Conservation (phyloP, 345 rosid species). For the Physaria fendleri region DNA sequence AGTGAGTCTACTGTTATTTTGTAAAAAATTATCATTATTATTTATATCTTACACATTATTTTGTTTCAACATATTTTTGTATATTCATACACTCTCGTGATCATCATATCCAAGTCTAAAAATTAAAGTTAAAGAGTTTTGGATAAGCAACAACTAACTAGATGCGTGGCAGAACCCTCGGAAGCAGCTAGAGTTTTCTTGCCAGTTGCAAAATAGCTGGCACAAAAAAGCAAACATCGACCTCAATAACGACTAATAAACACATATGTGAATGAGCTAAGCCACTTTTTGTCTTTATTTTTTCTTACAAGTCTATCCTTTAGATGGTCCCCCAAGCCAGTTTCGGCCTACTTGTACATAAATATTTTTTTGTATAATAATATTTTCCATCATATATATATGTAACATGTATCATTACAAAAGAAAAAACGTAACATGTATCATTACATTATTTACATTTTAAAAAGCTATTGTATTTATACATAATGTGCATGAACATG, state of each 20-base stretch:
- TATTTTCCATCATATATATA: not conserved
- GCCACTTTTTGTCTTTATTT: constrained; percentile 1
- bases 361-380: not conserved
- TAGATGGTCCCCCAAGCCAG: constrained; percentile 22
- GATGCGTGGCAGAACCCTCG: constrained; percentile 19
- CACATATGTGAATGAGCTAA: not conserved
- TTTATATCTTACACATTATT: not conserved
- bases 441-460: too few species aligned
- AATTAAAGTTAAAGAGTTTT: not conserved
- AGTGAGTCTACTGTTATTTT: too few species aligned
- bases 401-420: not conserved
- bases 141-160: constrained; percentile 1
- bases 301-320: constrained; percentile 11
- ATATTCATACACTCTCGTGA: not conserved
- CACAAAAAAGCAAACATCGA: constrained; percentile 9
- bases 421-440: not conserved
- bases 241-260: constrained; percentile 10
- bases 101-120: not conserved
- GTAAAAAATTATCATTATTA: too few species aligned
- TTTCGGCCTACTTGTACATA: not conserved
- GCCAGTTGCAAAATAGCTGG: constrained; percentile 16
- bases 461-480: not conserved
- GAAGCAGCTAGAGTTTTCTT: constrained; percentile 3
- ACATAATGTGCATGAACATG: constrained; percentile 22
- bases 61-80: not conserved